Percentiles rank a stretch among this genome's conserved stretches.
Conservation (phyloP, 192 early-diverging fungal genomes). For the Ambispora gerdemannii region DNA sequence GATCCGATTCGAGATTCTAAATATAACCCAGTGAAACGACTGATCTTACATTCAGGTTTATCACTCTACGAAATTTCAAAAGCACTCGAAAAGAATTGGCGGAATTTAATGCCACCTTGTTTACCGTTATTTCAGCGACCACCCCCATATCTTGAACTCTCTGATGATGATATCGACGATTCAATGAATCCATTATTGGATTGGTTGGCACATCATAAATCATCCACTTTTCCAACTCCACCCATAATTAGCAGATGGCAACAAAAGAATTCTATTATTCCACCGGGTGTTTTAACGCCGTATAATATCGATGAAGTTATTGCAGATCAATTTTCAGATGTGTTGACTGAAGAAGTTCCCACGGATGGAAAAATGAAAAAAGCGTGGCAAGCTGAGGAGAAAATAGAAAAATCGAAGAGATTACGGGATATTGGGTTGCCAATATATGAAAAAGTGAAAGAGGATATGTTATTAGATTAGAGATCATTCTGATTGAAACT, state of each 20-base stretch:
- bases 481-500: too few species aligned
- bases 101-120: slow-evolving; percentile 5
- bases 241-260: neutral
- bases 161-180: neutral
- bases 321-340: too few species aligned
- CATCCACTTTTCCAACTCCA: neutral
- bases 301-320: slow-evolving; percentile 15
- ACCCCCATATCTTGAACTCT: neutral
- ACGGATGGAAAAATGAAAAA: neutral
- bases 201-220: neutral
- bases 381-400: neutral
- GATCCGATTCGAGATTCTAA: slow-evolving; percentile 6
- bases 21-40: slow-evolving; percentile 4
- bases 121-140: neutral
- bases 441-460: neutral
- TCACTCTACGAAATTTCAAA: slow-evolving; percentile 18
- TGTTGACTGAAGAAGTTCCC: too few species aligned
- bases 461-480: slow-evolving; percentile 9
- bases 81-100: slow-evolving; percentile 22
- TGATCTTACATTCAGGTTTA: slow-evolving; percentile 18
- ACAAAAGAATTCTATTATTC: slow-evolving; percentile 4
- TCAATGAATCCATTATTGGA: neutral
- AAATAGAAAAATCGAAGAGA: neutral
- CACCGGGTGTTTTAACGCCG: slow-evolving; percentile 17
- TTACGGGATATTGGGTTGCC: neutral